Evolutionary conservation across 2,329 filamentous ascomycete genomes (phyloP).

Genomic region (Fusarium xylarioides): DNA sequence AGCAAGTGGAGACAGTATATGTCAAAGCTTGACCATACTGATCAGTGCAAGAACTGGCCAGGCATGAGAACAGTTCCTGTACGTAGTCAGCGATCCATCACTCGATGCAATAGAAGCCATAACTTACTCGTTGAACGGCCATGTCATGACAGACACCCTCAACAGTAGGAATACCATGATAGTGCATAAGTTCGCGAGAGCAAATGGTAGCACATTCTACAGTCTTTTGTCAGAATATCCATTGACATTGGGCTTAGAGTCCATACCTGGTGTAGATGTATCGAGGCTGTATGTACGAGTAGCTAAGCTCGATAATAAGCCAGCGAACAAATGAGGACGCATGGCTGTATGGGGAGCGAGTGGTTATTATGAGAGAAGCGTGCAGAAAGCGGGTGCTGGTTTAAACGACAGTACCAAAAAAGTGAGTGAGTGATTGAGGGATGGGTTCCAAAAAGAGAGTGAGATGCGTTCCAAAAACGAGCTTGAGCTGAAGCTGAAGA

Average conservation of each 20-base stretch:
- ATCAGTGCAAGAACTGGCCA: conserved; percentile 42
- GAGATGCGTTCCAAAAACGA: conserved; percentile 38
- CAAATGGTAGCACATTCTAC: conserved; percentile 33
- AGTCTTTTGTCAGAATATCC: background rate
- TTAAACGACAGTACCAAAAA: conserved; percentile 49
- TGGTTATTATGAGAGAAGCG: conserved; percentile 25
- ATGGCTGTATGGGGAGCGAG: conserved; percentile 30
- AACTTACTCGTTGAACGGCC: conserved; percentile 38
- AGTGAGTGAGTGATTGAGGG: conserved; percentile 29
- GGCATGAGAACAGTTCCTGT: conserved; percentile 47
- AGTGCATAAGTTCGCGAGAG: conserved; percentile 17
- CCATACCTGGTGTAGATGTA: conserved; percentile 22
- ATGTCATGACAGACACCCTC: conserved; percentile 32
- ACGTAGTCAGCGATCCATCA: conserved; percentile 22
- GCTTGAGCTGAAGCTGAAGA: conserved; percentile 37
- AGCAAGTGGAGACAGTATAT: conserved; percentile 42
- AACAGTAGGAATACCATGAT: conserved; percentile 6
- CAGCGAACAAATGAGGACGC: conserved; percentile 23
- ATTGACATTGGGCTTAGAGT: background rate
- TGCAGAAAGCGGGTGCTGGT: conserved; percentile 24
- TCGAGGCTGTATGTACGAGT: background rate
- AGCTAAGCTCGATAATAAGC: conserved; percentile 24
- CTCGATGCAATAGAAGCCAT: background rate
- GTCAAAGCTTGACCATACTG: conserved; percentile 46
- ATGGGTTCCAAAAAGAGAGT: conserved; percentile 47